Evolutionary conservation across 2,329 filamentous ascomycete genomes (phyloP), one percentile per base, ranked within the genome.

Genomic region (Aspergillus arachidicola): DNA sequence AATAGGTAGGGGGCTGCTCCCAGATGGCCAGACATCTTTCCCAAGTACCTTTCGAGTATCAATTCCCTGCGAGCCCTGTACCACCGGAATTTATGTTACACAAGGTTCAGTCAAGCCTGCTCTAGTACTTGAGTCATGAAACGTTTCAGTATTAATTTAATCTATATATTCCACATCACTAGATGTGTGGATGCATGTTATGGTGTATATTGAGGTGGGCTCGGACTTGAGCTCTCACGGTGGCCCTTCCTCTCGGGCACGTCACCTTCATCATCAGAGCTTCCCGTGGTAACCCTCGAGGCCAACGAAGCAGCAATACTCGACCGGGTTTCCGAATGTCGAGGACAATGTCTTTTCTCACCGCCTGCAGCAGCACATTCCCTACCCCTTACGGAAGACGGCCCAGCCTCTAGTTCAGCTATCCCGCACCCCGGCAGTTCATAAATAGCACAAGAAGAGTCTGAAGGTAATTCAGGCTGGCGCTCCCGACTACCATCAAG

Each of bases 281-380:
- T 58, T 12, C 38, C 56, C 28, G 56, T 48, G 19, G 56, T 48
- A 5, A 58, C 21, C 16, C 21, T 28, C 4, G 56, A 58, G 34
- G 56, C n/a, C 43, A 58, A n/a, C 56, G 56, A 58, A 48, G 26
- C 56, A 19, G 56, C 43, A 58, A 58, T 46, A 50, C 56, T 58
- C 19, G 56, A 58, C 12, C 28, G 5, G 6, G 56, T 58, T 21
- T 58, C 56, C 1, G 56, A 58, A 26, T 58, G 43, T 12, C 56
- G 43, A 19, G 48, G 21, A 6, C 16, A 51, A 11, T 32, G 48
- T 30, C 19, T 12, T n/a, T 51, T 51, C 28, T 51, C 48, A 6
- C 34, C 28, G 1, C 1, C 6, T 2, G 0, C 4, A 34, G 4
- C 0, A 6, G 9, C 28, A 32, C 14, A 46, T 10, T 6, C 30